Evolutionary conservation across 768 basidiomycete genomes (phyloP).

Genomic region (Pleurotus eryngii): DNA sequence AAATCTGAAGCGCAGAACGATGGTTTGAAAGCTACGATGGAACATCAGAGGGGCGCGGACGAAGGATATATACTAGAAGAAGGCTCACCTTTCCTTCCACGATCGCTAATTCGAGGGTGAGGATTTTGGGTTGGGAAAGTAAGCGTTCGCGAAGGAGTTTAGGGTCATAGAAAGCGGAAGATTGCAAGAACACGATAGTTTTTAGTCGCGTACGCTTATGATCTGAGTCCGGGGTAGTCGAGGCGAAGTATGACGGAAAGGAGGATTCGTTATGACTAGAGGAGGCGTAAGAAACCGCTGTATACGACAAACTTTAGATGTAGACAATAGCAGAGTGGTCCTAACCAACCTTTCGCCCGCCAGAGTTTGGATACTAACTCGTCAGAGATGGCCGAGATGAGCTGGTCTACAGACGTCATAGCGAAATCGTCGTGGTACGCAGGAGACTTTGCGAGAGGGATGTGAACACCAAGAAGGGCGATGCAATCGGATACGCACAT

Average conservation of each 20-base stretch:
- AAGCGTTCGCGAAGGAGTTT: conserved; percentile 41
- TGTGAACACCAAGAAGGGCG: not conserved
- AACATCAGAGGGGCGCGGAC: not conserved
- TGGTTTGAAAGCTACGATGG: conserved; percentile 41
- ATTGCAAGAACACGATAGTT: conserved; percentile 75
- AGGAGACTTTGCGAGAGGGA: conserved; percentile 38
- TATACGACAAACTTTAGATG: not conserved
- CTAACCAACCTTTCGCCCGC: conserved; percentile 60
- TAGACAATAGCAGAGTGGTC: conserved; percentile 1
- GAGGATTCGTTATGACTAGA: conserved; percentile 38
- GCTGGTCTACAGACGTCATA: conserved; percentile 47
- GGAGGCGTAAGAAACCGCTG: conserved; percentile 50
- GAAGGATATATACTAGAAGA: not conserved
- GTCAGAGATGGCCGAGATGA: conserved; percentile 46
- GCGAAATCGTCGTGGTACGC: conserved; percentile 70
- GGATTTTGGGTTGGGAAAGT: conserved; percentile 42
- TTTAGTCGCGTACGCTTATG: conserved; percentile 74
- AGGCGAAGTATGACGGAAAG: conserved; percentile 73
- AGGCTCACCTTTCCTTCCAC: conserved; percentile 70
- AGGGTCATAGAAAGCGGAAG: conserved; percentile 67
- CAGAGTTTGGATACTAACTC: conserved; percentile 60
- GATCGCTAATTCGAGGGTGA: conserved; percentile 74
- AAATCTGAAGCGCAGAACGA: conserved; percentile 56
- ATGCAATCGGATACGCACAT: conserved; percentile 32
- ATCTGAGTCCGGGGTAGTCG: conserved; percentile 78